Evolutionary conservation across 495 filamentous ascomycete species (phyloP), one percentile per base, ranked within the genome.

Genomic region (Cercophora scortea): DNA sequence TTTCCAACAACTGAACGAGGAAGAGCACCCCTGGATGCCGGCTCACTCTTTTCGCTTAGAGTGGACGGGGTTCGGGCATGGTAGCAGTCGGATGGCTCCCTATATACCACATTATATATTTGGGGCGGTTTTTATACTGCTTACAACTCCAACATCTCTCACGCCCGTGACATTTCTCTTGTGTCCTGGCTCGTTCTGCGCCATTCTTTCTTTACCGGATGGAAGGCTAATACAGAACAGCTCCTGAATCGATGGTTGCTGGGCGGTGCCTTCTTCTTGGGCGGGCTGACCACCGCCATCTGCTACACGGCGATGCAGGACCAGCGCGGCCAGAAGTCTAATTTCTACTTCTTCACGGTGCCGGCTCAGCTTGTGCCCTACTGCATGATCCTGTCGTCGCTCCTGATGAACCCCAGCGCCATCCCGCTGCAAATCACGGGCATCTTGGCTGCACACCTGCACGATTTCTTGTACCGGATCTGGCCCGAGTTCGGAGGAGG

Each of bases 71-170:
- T 88, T 85, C 79, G 76, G 83, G 86, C 76, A 86, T 87, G 89
- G 88, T 94, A 89, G 90, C 87, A 90, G 79, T 76, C 89, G 85
- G 89, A 88, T 91, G 87, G 85, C 79, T 84, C 77, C 73, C 71
- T 69, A 74, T 73, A 80, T 81, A 76, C 66, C 69, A 57, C 68
- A 72, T 69, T 62, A 66, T 86, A 83, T 72, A 68, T 79, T 76
- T 66, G 78, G 25, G 79, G 89, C 83, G 81, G 80, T 91, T 87
- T 73, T 60, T 63, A 64, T 79, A 57, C 83, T 82, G 88, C 89
- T 88, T 95, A 96, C 89, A 96, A 88, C 71, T 69, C 32, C 1
- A 19, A 48, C 42, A 18, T 52, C 42, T 50, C 36, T 52, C 17
- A 45, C n/a, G n/a, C 17, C 19, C 5, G 42, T 39, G 16, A 45